A percentile compares a stretch with the other conserved stretches of the same genome.
Conservation (phyloP, 345 rosid species). For the Trapa incisa region DNA sequence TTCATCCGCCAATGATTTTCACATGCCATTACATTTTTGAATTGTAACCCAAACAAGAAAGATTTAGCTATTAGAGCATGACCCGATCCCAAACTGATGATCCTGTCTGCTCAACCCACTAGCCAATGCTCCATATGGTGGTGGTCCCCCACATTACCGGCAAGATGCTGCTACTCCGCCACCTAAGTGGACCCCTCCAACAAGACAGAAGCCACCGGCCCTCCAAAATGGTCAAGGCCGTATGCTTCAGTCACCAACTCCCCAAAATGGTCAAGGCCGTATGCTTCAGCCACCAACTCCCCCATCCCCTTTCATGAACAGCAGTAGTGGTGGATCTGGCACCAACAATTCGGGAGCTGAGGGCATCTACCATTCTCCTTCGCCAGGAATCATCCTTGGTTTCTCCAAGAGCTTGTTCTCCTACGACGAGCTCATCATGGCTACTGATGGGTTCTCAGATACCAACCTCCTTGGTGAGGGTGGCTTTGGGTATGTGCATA, state of each 20-base stretch:
- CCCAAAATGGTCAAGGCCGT: too few species aligned
- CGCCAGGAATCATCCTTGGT: conserved; percentile 38
- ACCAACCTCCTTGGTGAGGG: conserved; percentile 40
- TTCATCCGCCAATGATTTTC: neutral
- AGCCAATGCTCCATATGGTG: conserved; percentile 44
- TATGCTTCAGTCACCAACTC: neutral
- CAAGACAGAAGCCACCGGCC: neutral
- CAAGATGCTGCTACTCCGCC: conserved; percentile 48
- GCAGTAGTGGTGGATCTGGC: conserved; percentile 32
- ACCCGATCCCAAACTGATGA: neutral
- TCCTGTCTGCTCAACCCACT: neutral
- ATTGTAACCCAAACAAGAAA: neutral
- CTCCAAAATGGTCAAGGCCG: too few species aligned
- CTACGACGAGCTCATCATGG: conserved; percentile 26
- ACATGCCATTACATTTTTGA: neutral
- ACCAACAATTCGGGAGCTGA: conserved; percentile 34
- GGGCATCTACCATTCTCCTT: conserved; percentile 31
- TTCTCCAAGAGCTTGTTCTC: conserved; percentile 41
- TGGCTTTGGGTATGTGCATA: conserved; percentile 36
- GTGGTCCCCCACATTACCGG: conserved; percentile 48
- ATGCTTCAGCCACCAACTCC: neutral
- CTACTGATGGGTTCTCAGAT: conserved; percentile 29
- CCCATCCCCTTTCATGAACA: conserved; percentile 15
- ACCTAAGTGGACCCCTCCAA: neutral
- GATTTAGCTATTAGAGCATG: neutral